Evolutionary conservation across 345 rosid species (phyloP), one percentile per base, ranked within the genome.

Genomic region (Eutrema yunnanense): DNA sequence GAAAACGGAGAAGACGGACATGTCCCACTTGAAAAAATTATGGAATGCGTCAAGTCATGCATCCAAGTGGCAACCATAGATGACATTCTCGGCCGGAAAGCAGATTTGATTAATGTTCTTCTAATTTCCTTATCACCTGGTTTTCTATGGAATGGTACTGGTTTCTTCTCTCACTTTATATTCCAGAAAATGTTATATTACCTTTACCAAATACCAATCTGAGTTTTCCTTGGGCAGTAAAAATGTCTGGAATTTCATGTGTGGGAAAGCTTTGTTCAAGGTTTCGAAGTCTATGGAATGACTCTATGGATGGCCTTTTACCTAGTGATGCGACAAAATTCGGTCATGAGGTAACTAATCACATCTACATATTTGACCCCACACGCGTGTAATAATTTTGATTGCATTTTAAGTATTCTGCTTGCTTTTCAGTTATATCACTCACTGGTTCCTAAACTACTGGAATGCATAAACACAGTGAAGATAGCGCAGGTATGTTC

Each of bases 401-500:
- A 32, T 64, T 26, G 37, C 67, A 13, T 44, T 67, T 76, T 59
- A 44, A 75, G 49, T 71, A 16, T 37, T 41, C 47, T 69, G 41
- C 13, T 69, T 79, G 65, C 65, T 34, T 65, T 80, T 44, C 90
- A 93, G 98, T 60, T 93, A 59, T 86, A 87, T 71, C 80, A 56
- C 68, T 74, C 84, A 11, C 54, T 84, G 14, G 81, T 87, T 8
- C 88, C 96, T 9, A 87, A 82, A 72, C 69, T 86, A 68, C 70
- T 81, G 10, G 92, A 90, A 65, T 86, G 96, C 80, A 84, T 94
- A 61, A 81, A 72, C 78, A 86, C 87, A 9, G 83, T 94, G 52
- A 91, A 89, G 82, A 94, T 94, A 79, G 94, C 91, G 2, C 98
- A 94, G 97, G 98, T 92, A 82, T 61, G 79, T 43, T 69, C 6